A percentile compares a stretch with the other conserved stretches of the same genome.
phyloP scores from a whole-genome alignment of 495 filamentous ascomycete species.

The Penicillium angulare region DNA sequence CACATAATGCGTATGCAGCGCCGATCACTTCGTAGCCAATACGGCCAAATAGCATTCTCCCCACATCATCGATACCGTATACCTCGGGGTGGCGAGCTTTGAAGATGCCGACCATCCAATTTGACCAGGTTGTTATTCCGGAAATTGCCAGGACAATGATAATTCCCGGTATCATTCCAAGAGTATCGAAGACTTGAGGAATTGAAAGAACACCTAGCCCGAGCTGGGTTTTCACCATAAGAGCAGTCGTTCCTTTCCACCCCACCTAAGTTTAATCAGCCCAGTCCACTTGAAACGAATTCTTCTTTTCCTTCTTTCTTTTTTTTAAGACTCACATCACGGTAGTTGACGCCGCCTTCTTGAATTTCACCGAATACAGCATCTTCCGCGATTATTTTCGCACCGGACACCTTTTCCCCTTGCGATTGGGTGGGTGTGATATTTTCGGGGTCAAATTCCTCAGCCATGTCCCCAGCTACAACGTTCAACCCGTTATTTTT shows the following conservation, averaged over 20 bases:
- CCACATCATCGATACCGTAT: slow-evolving; percentile 61
- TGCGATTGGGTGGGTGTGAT: no score
- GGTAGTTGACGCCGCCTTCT: no score
- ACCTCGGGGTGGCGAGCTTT: slow-evolving; percentile 65
- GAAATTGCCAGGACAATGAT: slow-evolving; percentile 56
- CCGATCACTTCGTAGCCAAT: slow-evolving; percentile 60
- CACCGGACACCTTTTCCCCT: no score
- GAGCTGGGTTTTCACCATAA: slow-evolving; percentile 48
- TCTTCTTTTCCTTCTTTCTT: no score
- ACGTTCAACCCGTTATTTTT: no score
- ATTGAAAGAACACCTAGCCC: slow-evolving; percentile 62
- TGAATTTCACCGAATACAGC: no score
- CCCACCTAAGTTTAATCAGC: no score
- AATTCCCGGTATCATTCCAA: slow-evolving; percentile 55
- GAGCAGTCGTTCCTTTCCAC: slow-evolving; percentile 28
- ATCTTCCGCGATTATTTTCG: no score
- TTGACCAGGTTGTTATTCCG: slow-evolving; percentile 66
- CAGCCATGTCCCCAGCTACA: no score
- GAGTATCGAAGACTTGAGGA: slow-evolving; percentile 54
- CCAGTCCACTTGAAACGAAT: no score
- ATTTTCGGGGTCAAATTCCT: no score
- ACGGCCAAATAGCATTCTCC: slow-evolving; percentile 58
- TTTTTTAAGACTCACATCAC: no score
- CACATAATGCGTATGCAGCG: slow-evolving; percentile 47
- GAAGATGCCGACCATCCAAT: slow-evolving; percentile 69